Evolutionary conservation across 495 filamentous ascomycete genomes (phyloP).

Genomic region (Immersiella caudata): DNA sequence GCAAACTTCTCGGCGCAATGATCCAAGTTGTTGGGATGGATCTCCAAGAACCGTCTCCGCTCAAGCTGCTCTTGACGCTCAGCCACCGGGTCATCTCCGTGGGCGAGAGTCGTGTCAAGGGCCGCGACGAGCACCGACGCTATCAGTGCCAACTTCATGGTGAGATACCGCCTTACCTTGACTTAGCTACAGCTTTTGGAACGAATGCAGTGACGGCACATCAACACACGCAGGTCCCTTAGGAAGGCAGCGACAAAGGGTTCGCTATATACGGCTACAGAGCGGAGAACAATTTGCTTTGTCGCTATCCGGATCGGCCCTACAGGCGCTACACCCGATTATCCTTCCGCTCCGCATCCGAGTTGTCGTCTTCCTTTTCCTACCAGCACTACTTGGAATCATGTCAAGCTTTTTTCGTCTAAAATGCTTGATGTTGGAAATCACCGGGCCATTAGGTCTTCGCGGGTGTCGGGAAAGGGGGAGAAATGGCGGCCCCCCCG

Average conservation of each 20-base stretch:
- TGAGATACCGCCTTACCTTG: neutral
- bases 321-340: neutral
- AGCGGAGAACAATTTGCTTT: neutral
- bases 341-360: neutral
- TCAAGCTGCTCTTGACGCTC: neutral
- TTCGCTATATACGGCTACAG: neutral
- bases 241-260: neutral
- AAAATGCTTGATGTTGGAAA: neutral
- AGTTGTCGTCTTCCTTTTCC: neutral
- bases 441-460: neutral
- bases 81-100: neutral
- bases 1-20: conserved; percentile 10
- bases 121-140: neutral
- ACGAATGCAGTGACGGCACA: neutral
- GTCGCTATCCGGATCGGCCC: neutral
- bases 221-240: neutral
- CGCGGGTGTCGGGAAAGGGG: neutral
- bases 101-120: neutral
- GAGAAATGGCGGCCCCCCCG: neutral
- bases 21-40: conserved; percentile 14
- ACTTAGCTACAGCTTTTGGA: neutral
- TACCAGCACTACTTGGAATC: neutral
- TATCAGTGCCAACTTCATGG: neutral
- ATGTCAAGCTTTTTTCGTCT: neutral
- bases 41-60: conserved; percentile 14